A percentile compares a stretch with the other conserved stretches of the same genome.
Conservation (phyloP, 1,284 basidiomycete genomes). For the Afroboletus lepidellus region DNA sequence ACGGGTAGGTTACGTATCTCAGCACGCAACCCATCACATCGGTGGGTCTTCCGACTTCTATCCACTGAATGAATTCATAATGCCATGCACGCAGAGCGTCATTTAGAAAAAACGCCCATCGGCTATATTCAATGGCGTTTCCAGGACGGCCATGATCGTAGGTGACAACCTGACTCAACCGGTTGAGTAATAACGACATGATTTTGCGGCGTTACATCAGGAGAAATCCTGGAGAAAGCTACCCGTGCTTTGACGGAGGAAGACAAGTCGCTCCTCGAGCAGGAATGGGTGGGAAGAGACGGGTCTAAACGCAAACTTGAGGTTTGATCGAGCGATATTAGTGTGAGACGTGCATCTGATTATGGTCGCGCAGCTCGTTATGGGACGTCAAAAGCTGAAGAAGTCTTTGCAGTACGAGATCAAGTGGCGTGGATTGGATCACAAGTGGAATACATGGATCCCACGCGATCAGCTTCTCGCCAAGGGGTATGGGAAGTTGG, state of each 20-base stretch:
- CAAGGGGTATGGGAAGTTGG: slow-evolving; percentile 87
- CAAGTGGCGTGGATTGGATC: slow-evolving; percentile 95
- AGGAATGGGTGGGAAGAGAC: slow-evolving; percentile 89
- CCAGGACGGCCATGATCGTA: slow-evolving; percentile 98
- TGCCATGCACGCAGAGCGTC: slow-evolving; percentile 59
- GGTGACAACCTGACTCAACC: slow-evolving; percentile 32
- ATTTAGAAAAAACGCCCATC: slow-evolving; percentile 93
- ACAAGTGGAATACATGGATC: slow-evolving; percentile 94
- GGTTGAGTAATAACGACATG: slow-evolving; percentile 11
- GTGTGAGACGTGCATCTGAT: slow-evolving; percentile 9
- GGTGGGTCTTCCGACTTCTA: slow-evolving; percentile 41
- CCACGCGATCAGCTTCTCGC: slow-evolving; percentile 85
- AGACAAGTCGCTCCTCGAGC: slow-evolving; percentile 80
- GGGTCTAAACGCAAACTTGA: slow-evolving; percentile 91
- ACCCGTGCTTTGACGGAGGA: slow-evolving; percentile 90
- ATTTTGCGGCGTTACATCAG: slow-evolving; percentile 37
- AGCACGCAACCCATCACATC: slow-evolving; percentile 96
- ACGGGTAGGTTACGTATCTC: slow-evolving; percentile 96
- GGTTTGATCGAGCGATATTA: slow-evolving; percentile 43
- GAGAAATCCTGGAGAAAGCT: slow-evolving; percentile 88
- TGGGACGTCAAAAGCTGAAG: slow-evolving; percentile 98
- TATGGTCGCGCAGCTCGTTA: slow-evolving; percentile 58
- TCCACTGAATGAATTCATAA: slow-evolving; percentile 18
- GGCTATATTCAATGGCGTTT: slow-evolving; percentile 99
- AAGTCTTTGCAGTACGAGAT: slow-evolving; percentile 95